These are phyloP conservation scores for Gigaspora rosea DNA, from an alignment of 192 early-diverging fungal genomes.

Conservation along the genomic window DNA sequence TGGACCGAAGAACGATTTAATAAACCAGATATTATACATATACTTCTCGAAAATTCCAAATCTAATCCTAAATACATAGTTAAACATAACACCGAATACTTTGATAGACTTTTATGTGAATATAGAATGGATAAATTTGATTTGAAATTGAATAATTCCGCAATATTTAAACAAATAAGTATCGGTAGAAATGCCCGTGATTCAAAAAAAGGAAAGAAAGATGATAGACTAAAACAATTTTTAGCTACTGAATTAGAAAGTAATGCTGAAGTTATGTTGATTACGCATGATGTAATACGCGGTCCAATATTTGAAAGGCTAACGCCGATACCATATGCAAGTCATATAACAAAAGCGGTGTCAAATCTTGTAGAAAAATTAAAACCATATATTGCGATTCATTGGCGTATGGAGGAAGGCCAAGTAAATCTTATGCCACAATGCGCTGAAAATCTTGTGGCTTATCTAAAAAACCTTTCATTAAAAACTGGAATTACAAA, in stretches of 20 bases:
- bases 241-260: not conserved
- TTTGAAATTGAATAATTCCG: not conserved
- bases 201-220: not conserved
- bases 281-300: too few relatives aligned
- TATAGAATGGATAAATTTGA: not conserved
- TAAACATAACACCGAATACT: not conserved
- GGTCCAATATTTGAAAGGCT: too few relatives aligned
- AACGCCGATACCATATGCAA: too few relatives aligned
- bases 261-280: too few relatives aligned
- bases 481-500: too few relatives aligned
- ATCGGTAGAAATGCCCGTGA: not conserved
- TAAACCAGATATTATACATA: not conserved
- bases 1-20: not conserved
- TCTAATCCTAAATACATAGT: not conserved
- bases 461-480: constrained; percentile 11
- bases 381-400: constrained; percentile 38
- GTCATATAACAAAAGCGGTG: not conserved
- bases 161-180: too few relatives aligned
- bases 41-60: not conserved
- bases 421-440: constrained; percentile 15
- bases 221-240: not conserved
- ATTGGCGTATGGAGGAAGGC: constrained; percentile 41
- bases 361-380: not conserved
- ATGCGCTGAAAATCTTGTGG: constrained; percentile 33
- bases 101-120: not conserved